Conservation (phyloP, 2,329 filamentous ascomycete species). For the Aspergillus quadrilineatus region DNA sequence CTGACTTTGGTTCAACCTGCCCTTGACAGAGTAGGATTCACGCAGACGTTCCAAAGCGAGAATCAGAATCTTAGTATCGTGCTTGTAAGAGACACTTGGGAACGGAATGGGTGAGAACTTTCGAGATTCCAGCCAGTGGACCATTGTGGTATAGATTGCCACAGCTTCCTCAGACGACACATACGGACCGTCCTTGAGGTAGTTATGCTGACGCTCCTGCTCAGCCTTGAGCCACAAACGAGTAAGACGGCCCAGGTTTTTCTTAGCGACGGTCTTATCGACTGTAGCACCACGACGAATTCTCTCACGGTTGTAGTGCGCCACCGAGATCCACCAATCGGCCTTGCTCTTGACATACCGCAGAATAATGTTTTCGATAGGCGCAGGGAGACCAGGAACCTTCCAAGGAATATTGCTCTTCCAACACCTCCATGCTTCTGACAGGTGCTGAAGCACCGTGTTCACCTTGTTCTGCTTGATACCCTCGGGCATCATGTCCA, state of each 20-base stretch:
- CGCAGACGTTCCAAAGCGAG: slow-evolving; percentile 87
- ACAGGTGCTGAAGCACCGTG: slow-evolving; percentile 93
- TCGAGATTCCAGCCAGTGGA: slow-evolving; percentile 96
- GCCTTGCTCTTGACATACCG: slow-evolving; percentile 99
- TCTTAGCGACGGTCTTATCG: slow-evolving; percentile 98
- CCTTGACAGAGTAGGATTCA: slow-evolving; percentile 97
- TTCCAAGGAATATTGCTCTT: slow-evolving; percentile 99
- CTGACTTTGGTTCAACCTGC: slow-evolving; percentile 93
- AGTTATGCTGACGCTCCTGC: slow-evolving; percentile 97
- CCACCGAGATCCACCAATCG: slow-evolving; percentile 99
- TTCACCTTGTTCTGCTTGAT: slow-evolving; percentile 99
- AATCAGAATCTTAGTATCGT: slow-evolving; percentile 98
- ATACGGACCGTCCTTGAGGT: slow-evolving; percentile 98
- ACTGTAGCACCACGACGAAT: slow-evolving; percentile 95
- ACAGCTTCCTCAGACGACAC: slow-evolving; percentile 98
- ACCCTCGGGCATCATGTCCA: slow-evolving; percentile 99
- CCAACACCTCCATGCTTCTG: slow-evolving; percentile 98
- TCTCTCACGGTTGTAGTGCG: slow-evolving; percentile 97
- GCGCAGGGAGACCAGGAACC: slow-evolving; percentile 90
- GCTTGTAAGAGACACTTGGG: slow-evolving; percentile 98
- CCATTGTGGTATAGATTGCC: slow-evolving; percentile 97
- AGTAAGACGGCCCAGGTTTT: slow-evolving; percentile 93
- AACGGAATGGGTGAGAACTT: slow-evolving; percentile 99
- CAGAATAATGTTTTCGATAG: slow-evolving; percentile 97
- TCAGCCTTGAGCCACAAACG: slow-evolving; percentile 97